Conservation (phyloP, 345 rosid genomes). For the Barbarea vulgaris region DNA sequence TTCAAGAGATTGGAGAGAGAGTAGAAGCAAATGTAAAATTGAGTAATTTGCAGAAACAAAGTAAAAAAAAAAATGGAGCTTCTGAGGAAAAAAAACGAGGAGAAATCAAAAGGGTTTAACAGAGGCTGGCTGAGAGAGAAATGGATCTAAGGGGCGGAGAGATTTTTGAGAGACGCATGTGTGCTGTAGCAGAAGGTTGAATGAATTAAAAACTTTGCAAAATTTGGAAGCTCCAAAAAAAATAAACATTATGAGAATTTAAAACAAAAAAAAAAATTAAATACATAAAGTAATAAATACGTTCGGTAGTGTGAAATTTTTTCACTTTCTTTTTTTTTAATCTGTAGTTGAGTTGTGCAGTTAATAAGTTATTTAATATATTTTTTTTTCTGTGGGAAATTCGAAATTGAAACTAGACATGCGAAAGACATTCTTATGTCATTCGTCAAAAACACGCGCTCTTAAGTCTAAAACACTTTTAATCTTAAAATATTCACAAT, state of each 20-base stretch:
- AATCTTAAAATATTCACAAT: slow-evolving; percentile 9
- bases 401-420: slow-evolving; percentile 12
- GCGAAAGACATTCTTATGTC: slow-evolving; percentile 47
- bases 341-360: not conserved
- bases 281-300: slow-evolving; percentile 8
- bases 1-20: slow-evolving; percentile 15
- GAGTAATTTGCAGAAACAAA: slow-evolving; percentile 21
- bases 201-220: slow-evolving; percentile 30
- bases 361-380: slow-evolving; percentile 6
- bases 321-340: not conserved
- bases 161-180: slow-evolving; percentile 39
- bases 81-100: not conserved
- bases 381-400: not conserved
- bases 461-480: not conserved
- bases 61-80: slow-evolving; percentile 20
- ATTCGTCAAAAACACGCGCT: slow-evolving; percentile 44
- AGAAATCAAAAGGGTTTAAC: slow-evolving; percentile 47
- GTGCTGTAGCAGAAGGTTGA: slow-evolving; percentile 29
- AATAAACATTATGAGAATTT: not conserved
- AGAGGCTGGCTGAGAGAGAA: slow-evolving; percentile 23
- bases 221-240: slow-evolving; percentile 22
- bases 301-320: slow-evolving; percentile 1
- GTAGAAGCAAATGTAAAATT: slow-evolving; percentile 29
- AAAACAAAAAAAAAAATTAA: too few species aligned
- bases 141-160: slow-evolving; percentile 50